Evolutionary conservation across 192 early-diverging fungal species (phyloP).

Genomic region (Linnemannia elongata): DNA sequence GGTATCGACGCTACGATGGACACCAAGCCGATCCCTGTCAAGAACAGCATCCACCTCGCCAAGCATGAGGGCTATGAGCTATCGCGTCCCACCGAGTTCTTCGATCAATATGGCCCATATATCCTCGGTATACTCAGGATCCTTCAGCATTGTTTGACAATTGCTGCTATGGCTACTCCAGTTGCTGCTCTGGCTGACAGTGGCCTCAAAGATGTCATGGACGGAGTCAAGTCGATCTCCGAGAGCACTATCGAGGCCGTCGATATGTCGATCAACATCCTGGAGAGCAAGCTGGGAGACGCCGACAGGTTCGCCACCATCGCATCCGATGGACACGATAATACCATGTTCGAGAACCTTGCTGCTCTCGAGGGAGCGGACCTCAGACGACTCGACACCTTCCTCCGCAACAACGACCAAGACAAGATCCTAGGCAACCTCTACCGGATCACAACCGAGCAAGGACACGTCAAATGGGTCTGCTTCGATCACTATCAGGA

Average conservation of each 20-base stretch:
- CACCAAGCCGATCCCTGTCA: background rate
- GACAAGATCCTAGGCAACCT: conserved; percentile 35
- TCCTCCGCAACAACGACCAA: conserved; percentile 23
- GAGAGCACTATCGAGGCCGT: conserved; percentile 5
- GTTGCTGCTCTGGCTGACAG: no score
- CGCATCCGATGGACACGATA: no score
- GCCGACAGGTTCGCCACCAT: background rate
- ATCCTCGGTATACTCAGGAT: conserved; percentile 13
- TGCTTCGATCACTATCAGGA: conserved; percentile 31
- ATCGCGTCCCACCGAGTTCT: conserved; percentile 4
- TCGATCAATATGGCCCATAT: conserved; percentile 19
- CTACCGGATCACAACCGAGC: conserved; percentile 21
- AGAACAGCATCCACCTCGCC: no score
- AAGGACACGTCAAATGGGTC: conserved; percentile 48
- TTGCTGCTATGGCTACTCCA: no score
- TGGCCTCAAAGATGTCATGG: no score
- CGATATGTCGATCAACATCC: conserved; percentile 8
- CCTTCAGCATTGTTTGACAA: conserved; percentile 1
- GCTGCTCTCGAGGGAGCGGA: conserved; percentile 30
- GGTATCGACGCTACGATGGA: no score
- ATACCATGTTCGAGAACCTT: background rate
- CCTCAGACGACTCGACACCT: conserved; percentile 18
- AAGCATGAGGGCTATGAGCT: conserved; percentile 23
- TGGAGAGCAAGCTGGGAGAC: background rate
- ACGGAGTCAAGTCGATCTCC: background rate